Percentiles rank a stretch among this genome's conserved stretches.
Conservation (phyloP, 2,329 filamentous ascomycete species). For the Rhynchosporium agropyri region DNA sequence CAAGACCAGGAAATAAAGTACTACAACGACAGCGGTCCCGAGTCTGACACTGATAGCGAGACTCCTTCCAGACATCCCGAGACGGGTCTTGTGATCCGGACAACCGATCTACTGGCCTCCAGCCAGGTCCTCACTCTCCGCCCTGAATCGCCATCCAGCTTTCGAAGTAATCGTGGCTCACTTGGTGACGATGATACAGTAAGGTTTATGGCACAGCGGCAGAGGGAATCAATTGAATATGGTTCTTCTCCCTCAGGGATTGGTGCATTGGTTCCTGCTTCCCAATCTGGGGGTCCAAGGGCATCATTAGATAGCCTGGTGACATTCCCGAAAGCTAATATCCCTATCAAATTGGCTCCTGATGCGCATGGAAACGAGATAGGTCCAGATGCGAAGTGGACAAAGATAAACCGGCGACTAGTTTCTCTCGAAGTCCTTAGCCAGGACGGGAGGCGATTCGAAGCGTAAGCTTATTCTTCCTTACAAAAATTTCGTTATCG, state of each 20-base stretch:
- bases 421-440: constrained; percentile 62
- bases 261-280: constrained; percentile 27
- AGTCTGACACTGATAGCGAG: constrained; percentile 26
- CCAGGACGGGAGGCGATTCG: constrained; percentile 59
- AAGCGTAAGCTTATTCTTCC: constrained; percentile 46
- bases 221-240: constrained; percentile 28
- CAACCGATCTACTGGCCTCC: constrained; percentile 31
- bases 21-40: constrained; percentile 31
- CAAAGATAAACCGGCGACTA: constrained; percentile 56
- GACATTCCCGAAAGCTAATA: constrained; percentile 26
- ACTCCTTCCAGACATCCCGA: constrained; percentile 22
- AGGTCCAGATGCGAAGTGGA: constrained; percentile 60
- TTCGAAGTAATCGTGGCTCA: constrained; percentile 29
- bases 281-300: constrained; percentile 13
- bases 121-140: constrained; percentile 30
- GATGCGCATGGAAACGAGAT: constrained; percentile 61
- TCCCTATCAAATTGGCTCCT: constrained; percentile 49
- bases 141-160: constrained; percentile 32
- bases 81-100: constrained; percentile 32
- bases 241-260: constrained; percentile 23
- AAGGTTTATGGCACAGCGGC: constrained; percentile 29
- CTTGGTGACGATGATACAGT: constrained; percentile 27
- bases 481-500: neutral
- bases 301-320: constrained; percentile 20
- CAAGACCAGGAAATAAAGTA: constrained; percentile 28